A percentile compares a stretch with the other conserved stretches of the same genome.
phyloP scores from a whole-genome alignment of 2,329 filamentous ascomycete genomes.

The Cytospora piceicola region DNA sequence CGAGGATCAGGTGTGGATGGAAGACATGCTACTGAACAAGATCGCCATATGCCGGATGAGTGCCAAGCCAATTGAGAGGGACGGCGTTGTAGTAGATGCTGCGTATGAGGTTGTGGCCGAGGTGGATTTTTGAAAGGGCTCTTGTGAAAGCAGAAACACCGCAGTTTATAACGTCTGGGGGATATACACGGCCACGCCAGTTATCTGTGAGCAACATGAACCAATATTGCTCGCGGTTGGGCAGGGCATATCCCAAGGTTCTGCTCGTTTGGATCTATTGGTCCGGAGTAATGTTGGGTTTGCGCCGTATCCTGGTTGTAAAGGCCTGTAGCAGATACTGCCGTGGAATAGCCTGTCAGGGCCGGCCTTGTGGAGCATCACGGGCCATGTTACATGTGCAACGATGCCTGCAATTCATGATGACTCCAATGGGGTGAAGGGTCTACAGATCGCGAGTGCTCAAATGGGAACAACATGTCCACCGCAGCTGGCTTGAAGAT shows the following conservation, averaged over 20 bases:
- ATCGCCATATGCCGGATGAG: slow-evolving; percentile 88
- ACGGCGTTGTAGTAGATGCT: slow-evolving; percentile 53
- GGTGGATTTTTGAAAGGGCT: slow-evolving; percentile 42
- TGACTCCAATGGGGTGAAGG: neutral
- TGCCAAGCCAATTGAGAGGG: slow-evolving; percentile 65
- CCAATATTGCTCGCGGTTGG: neutral
- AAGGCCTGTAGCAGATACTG: neutral
- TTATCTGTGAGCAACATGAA: neutral
- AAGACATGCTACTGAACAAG: slow-evolving; percentile 66
- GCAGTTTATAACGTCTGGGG: neutral
- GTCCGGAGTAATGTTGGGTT: neutral
- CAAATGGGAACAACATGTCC: neutral
- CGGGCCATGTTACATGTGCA: neutral
- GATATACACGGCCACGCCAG: neutral
- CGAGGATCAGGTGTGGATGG: slow-evolving; percentile 71
- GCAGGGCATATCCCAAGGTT: neutral
- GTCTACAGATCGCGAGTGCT: neutral
- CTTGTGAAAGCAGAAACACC: neutral
- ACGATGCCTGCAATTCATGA: neutral
- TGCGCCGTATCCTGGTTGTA: neutral
- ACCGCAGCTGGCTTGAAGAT: neutral
- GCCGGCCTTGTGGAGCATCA: neutral
- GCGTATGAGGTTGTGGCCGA: slow-evolving; percentile 59
- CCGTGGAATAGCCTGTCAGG: neutral
- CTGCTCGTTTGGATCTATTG: neutral